Conservation (phyloP, 495 filamentous ascomycete genomes). For the Glutinoglossum americanum region DNA sequence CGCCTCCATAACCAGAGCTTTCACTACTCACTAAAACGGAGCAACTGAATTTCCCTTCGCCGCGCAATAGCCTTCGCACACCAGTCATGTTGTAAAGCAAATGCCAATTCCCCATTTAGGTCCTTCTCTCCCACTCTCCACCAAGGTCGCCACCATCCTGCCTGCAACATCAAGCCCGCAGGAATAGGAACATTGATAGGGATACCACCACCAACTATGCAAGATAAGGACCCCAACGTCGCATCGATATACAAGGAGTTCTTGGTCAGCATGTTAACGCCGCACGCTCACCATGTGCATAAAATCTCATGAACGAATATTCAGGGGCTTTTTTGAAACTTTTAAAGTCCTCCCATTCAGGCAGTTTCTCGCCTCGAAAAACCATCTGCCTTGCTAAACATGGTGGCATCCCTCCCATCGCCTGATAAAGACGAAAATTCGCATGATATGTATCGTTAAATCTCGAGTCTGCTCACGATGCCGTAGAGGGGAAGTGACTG, state of each 20-base stretch:
- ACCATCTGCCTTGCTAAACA: neutral
- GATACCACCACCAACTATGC: neutral
- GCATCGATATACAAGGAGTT: neutral
- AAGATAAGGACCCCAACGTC: neutral
- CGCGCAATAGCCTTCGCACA: neutral
- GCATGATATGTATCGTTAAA: neutral
- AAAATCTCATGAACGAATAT: no score
- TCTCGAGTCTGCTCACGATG: neutral
- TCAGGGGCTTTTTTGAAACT: no score
- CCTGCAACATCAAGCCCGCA: neutral
- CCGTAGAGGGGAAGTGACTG: neutral
- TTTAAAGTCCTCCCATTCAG: neutral
- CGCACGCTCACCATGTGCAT: no score
- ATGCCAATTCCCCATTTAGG: neutral
- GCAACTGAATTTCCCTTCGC: neutral
- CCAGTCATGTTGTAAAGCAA: neutral
- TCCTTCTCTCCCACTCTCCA: neutral
- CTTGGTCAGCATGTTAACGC: neutral
- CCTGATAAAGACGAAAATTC: neutral
- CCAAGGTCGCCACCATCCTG: neutral
- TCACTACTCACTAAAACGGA: neutral
- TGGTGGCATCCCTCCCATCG: neutral
- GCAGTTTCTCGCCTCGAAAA: neutral
- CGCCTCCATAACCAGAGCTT: neutral
- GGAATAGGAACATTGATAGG: neutral